A percentile compares a stretch with the other conserved stretches of the same genome.
phyloP scores from a whole-genome alignment of 306 rosid genomes.

The Coriaria nepalensis region DNA sequence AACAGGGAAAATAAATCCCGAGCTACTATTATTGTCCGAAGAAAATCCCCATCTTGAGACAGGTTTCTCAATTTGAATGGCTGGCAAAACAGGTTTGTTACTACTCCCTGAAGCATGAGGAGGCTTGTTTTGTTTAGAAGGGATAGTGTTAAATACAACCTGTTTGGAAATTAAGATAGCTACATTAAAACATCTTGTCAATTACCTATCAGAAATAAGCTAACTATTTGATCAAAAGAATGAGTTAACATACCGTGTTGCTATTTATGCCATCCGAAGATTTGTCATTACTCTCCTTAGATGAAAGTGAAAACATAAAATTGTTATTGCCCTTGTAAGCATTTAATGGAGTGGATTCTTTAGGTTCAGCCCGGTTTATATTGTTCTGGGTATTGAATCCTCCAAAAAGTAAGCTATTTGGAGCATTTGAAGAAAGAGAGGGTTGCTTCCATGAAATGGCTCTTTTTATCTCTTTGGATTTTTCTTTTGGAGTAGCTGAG shows the following conservation, averaged over 20 bases:
- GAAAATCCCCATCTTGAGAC: slow-evolving; percentile 42
- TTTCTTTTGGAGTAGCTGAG: slow-evolving; percentile 60
- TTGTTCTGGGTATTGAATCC: slow-evolving; percentile 20
- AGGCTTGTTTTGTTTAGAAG: slow-evolving; percentile 25
- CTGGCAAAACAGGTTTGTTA: slow-evolving; percentile 35
- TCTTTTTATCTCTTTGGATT: slow-evolving; percentile 61
- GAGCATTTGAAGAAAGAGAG: slow-evolving; percentile 25
- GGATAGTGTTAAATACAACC: slow-evolving; percentile 26
- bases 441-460: slow-evolving; percentile 50
- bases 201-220: slow-evolving; percentile 14
- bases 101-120: slow-evolving; percentile 23
- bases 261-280: slow-evolving; percentile 18
- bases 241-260: slow-evolving; percentile 2
- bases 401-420: slow-evolving; percentile 20
- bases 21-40: slow-evolving; percentile 28
- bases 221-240: no score
- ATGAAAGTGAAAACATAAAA: slow-evolving; percentile 22
- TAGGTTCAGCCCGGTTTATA: slow-evolving; percentile 17
- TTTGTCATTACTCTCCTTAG: slow-evolving; percentile 23
- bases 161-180: slow-evolving; percentile 17
- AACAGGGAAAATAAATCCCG: slow-evolving; percentile 72
- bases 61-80: slow-evolving; percentile 49
- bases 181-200: not conserved
- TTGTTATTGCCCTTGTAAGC: slow-evolving; percentile 20
- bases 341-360: slow-evolving; percentile 17